Evolutionary conservation across 352 stramenopile genomes (phyloP), one percentile per base, ranked within the genome.

Genomic region (Salisapilia sapeloensis): DNA sequence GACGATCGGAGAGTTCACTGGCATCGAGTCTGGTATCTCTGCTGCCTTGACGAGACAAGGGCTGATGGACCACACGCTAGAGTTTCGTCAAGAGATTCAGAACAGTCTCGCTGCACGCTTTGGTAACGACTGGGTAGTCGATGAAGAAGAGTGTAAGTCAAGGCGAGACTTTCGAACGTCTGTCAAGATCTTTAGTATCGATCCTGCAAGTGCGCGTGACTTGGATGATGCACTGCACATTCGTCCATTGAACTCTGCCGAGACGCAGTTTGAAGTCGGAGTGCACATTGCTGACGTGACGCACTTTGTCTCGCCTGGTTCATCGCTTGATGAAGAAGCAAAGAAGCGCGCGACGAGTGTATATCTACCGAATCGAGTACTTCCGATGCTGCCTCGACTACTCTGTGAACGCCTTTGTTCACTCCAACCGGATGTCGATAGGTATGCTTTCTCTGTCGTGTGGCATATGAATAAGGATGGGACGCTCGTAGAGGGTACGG

Each of bases 211-310:
- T 8, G 91, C 93, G 2, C 87, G 85, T 15, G 93, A 98, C 75
- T 57, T 99, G 26, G 92, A 98, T 40, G 94, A 99, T 53, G 93
- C 93, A 15, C 50, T 98, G 28, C 86, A 96, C 46, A 84, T 98
- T 39, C 65, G 60, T 14, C 52, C 56, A 6, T 42, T 94, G 2
- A 42, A 81, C 16, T 50, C 63, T 7, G 53, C 46, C 13, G 53
- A 56, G 5, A 72, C 63, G 16, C 70, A 54, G 25, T 87, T 86
- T 40, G 74, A 92, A 32, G 59, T 99, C 5, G 92, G 93, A 17
- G 93, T 98, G 9, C 95, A 99, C 49, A 99, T 99, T 60, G 95
- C 95, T 1, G 95, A 99, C 48, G 94, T 99, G 18, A 96, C 86
- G 17, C 75, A 97, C 47, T 99, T 98, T 50, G 59, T 99, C 2